Conservation (phyloP, 768 basidiomycete species). For the Psilocybe subaeruginosa region DNA sequence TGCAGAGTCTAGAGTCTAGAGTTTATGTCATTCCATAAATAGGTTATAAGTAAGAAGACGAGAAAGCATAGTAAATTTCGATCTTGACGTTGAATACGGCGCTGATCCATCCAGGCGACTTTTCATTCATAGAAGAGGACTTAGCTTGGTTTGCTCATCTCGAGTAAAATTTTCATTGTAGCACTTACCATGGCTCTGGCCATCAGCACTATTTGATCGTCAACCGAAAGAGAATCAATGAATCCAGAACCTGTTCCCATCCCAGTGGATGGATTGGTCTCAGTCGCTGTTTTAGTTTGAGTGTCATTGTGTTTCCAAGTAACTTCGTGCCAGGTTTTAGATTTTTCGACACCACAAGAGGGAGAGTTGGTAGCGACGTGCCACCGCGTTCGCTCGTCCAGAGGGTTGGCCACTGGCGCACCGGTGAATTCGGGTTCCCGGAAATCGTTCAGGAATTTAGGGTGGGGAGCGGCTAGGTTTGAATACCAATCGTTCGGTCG, state of each 20-base stretch:
- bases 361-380: conserved; percentile 18
- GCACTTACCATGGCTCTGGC: conserved; percentile 23
- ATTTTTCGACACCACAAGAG: conserved; percentile 3
- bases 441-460: conserved; percentile 22
- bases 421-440: conserved; percentile 11
- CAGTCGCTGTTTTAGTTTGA: not conserved
- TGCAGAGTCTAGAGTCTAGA: not conserved
- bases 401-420: conserved; percentile 15
- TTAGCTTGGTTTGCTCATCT: not conserved
- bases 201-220: conserved; percentile 27
- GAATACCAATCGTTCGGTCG: conserved; percentile 26
- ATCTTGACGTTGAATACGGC: conserved; percentile 28
- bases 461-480: conserved; percentile 17
- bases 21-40: not conserved
- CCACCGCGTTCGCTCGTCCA: conserved; percentile 23
- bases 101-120: conserved; percentile 27
- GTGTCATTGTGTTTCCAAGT: conserved; percentile 16
- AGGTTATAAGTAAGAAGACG: conserved; percentile 18
- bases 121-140: not conserved
- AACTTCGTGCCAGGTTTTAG: conserved; percentile 17
- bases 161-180: not conserved
- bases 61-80: conserved; percentile 25
- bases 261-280: conserved; percentile 3
- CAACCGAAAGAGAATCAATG: conserved; percentile 21
- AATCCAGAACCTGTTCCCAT: conserved; percentile 15